Conservation (phyloP, 768 basidiomycete species). For the Pholiota conissans region DNA sequence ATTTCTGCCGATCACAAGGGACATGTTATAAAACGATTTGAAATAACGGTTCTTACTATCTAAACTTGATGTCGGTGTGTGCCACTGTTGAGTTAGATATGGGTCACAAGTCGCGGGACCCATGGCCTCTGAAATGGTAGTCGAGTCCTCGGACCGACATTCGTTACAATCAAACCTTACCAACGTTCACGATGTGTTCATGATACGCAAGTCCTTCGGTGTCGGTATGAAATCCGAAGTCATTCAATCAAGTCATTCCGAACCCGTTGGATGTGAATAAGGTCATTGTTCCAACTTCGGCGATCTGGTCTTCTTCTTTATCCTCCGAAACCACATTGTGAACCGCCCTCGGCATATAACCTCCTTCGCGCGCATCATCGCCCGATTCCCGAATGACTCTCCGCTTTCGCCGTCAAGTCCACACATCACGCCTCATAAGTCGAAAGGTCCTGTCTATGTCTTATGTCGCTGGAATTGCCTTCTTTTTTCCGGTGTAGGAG, state of each 20-base stretch:
- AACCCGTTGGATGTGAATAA: background rate
- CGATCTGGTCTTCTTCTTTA: background rate
- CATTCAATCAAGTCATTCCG: no score
- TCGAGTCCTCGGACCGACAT: background rate
- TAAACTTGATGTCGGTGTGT: background rate
- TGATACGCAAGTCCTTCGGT: no score
- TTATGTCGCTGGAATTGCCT: no score
- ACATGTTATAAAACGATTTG: background rate
- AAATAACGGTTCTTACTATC: background rate
- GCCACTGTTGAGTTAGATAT: background rate
- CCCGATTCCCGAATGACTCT: background rate
- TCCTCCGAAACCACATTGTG: background rate
- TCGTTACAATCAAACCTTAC: background rate
- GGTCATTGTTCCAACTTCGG: background rate
- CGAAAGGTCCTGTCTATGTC: background rate
- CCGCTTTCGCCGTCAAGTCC: no score
- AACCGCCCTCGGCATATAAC: background rate
- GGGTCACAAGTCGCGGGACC: background rate
- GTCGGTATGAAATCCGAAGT: no score
- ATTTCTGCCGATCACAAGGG: background rate
- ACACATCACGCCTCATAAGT: background rate
- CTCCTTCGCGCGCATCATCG: background rate
- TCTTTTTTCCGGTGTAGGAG: background rate
- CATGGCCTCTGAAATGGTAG: background rate
- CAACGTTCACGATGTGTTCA: no score